Conservation (phyloP, 805 yeast species). For the Candida methanosorbosa region DNA sequence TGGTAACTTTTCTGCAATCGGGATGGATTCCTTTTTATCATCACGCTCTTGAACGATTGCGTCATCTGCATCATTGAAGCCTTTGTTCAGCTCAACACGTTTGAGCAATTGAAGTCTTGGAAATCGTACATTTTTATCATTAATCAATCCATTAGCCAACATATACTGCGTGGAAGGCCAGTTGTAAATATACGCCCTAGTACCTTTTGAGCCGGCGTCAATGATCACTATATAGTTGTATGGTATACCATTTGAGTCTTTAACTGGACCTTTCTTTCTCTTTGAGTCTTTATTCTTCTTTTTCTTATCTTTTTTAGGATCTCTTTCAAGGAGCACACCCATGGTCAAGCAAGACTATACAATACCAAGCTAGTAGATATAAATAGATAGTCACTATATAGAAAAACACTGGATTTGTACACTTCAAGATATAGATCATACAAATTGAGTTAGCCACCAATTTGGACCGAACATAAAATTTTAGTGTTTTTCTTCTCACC, state of each 20-base stretch:
- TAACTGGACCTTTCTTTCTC: constrained; percentile 14
- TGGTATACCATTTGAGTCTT: constrained; percentile 35
- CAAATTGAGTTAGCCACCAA: no score
- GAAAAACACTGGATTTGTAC: no score
- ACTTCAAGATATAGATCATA: no score
- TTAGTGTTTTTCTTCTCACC: no score
- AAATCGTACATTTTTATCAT: background rate
- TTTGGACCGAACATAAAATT: no score
- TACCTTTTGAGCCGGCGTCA: constrained; percentile 62
- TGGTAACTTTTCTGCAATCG: constrained; percentile 10
- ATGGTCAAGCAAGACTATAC: no score
- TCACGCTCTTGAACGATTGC: background rate
- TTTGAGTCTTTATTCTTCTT: constrained; percentile 1
- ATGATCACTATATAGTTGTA: constrained; percentile 53
- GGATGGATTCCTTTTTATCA: constrained; percentile 1
- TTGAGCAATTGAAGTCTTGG: constrained; percentile 16
- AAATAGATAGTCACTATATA: no score
- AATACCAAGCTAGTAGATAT: no score
- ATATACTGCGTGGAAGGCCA: constrained; percentile 36
- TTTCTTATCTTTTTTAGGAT: no score
- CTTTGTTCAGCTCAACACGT: constrained; percentile 2
- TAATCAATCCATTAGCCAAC: constrained; percentile 10
- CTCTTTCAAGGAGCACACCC: no score
- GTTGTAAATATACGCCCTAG: constrained; percentile 51
- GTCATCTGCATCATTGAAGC: constrained; percentile 3